phyloP scores from a whole-genome alignment of 1,139 yeast species.

The Debaryomyces sp. region DNA sequence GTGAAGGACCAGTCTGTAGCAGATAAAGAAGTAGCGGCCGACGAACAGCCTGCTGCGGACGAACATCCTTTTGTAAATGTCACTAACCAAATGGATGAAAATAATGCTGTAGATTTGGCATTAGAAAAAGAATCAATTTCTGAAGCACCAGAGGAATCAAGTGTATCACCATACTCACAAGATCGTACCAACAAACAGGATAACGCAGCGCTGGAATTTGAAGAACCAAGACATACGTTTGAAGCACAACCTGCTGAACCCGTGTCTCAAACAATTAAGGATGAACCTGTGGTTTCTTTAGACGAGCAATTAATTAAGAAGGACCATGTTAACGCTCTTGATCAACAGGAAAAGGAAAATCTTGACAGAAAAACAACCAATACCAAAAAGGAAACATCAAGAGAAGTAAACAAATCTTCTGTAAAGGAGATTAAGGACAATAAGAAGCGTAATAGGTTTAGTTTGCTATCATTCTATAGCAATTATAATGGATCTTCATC shows the following conservation, averaged over 20 bases:
- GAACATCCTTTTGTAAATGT: not conserved
- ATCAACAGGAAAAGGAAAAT: slow-evolving; percentile 11
- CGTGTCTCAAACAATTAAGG: not conserved
- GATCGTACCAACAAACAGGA: not conserved
- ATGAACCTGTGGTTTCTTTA: not conserved
- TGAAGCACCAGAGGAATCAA: not conserved
- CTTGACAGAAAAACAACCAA: slow-evolving; percentile 11
- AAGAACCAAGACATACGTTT: not conserved
- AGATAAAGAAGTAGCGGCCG: not conserved
- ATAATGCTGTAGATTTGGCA: not conserved
- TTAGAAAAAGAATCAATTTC: not conserved
- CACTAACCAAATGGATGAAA: not conserved
- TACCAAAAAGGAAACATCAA: slow-evolving; percentile 5
- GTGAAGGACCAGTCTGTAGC: not conserved
- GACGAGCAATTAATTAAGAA: not conserved
- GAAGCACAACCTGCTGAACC: not conserved
- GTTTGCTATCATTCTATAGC: slow-evolving; percentile 55
- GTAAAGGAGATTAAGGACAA: slow-evolving; percentile 34
- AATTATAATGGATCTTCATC: slow-evolving; percentile 30
- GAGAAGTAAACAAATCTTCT: slow-evolving; percentile 14
- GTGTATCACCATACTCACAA: not conserved
- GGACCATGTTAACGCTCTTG: not conserved
- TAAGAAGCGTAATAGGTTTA: slow-evolving; percentile 52
- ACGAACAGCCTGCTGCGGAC: not conserved
- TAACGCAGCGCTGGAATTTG: not conserved